phyloP scores from a whole-genome alignment of 352 stramenopile species.

The Pythium periplocum region DNA sequence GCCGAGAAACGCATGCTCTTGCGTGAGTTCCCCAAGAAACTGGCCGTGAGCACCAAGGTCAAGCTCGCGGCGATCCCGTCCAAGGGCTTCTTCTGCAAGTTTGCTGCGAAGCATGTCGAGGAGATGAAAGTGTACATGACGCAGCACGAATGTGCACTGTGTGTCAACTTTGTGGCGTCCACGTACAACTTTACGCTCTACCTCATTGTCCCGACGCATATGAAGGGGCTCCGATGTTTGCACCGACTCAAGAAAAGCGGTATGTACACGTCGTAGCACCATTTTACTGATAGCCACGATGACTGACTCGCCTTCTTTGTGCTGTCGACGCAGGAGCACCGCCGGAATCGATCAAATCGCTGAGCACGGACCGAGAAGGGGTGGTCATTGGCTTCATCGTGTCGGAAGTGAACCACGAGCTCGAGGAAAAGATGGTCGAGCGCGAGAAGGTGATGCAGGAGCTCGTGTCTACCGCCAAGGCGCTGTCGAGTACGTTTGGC shows the following conservation, averaged over 20 bases:
- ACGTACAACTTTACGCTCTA: slow-evolving; percentile 87
- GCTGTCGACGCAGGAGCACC: slow-evolving; percentile 47
- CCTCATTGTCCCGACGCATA: slow-evolving; percentile 55
- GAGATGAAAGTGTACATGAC: slow-evolving; percentile 88
- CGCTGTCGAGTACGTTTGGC: slow-evolving; percentile 72
- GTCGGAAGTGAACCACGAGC: slow-evolving; percentile 81
- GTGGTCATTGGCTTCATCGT: slow-evolving; percentile 86
- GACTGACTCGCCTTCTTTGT: too few relatives aligned
- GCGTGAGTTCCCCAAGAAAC: slow-evolving; percentile 69
- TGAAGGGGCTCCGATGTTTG: slow-evolving; percentile 72
- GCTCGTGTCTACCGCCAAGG: slow-evolving; percentile 63
- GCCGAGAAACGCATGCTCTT: slow-evolving; percentile 77
- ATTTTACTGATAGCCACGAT: too few relatives aligned
- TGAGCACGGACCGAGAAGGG: slow-evolving; percentile 77
- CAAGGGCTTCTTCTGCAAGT: slow-evolving; percentile 88
- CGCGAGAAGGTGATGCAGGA: slow-evolving; percentile 80
- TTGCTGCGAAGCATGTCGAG: slow-evolving; percentile 78
- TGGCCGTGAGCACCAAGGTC: slow-evolving; percentile 69
- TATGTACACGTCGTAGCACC: slow-evolving; percentile 18
- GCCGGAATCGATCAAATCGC: slow-evolving; percentile 75
- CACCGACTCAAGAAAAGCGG: slow-evolving; percentile 75
- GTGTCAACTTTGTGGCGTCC: slow-evolving; percentile 72
- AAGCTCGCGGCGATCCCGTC: slow-evolving; percentile 78
- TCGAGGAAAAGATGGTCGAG: slow-evolving; percentile 73
- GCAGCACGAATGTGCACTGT: slow-evolving; percentile 79